Conservation (phyloP, 345 rosid genomes). For the Brassica carinata region DNA sequence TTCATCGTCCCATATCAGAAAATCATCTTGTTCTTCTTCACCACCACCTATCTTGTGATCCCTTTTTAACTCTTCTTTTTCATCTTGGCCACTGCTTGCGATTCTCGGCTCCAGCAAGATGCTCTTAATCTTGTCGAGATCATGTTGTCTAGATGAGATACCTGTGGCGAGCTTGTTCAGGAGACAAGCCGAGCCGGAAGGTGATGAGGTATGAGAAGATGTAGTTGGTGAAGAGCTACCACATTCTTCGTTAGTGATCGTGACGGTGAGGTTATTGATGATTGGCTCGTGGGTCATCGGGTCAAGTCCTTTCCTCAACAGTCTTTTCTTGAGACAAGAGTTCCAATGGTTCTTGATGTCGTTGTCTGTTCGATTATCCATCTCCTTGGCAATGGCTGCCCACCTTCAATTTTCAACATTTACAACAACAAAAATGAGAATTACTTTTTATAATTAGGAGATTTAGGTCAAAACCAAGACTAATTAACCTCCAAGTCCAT, state of each 20-base stretch:
- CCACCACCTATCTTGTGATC: constrained; percentile 6
- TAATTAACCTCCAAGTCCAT: background rate
- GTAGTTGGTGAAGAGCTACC: constrained; percentile 5
- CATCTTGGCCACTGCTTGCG: constrained; percentile 6
- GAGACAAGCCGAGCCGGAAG: constrained; percentile 15
- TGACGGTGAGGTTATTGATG: constrained; percentile 4
- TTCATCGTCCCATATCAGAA: constrained; percentile 13
- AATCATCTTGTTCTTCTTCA: background rate
- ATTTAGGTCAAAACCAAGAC: background rate
- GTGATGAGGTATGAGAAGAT: too few relatives aligned
- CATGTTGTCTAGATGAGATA: constrained; percentile 32
- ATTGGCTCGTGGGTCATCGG: constrained; percentile 24
- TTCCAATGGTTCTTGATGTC: constrained; percentile 20
- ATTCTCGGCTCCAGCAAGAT: background rate
- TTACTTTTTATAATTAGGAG: too few relatives aligned
- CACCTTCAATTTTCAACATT: constrained; percentile 13
- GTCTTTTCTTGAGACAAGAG: constrained; percentile 25
- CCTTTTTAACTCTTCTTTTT: background rate
- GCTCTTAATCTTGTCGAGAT: constrained; percentile 26
- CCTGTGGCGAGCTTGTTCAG: constrained; percentile 32
- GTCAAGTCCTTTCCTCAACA: background rate
- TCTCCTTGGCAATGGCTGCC: constrained; percentile 10
- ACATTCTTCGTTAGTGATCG: constrained; percentile 6
- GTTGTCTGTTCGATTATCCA: constrained; percentile 23
- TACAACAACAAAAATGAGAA: background rate